A percentile compares a stretch with the other conserved stretches of the same genome.
These are phyloP conservation scores for Ceratocystis cubensis DNA, from an alignment of 2,329 filamentous ascomycete genomes.

Conservation along the genomic window DNA sequence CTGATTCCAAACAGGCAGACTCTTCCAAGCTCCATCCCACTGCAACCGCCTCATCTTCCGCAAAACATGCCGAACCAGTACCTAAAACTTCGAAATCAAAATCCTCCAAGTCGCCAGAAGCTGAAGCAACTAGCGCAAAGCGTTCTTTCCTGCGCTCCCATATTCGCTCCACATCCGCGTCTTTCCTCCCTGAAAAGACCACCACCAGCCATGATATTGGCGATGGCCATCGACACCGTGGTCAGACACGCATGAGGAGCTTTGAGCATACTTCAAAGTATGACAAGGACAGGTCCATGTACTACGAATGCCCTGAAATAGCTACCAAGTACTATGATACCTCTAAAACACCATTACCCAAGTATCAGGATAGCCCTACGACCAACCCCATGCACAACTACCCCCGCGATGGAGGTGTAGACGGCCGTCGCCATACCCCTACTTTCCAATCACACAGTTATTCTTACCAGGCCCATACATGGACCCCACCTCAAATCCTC, in stretches of 20 bases:
- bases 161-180: conserved; percentile 17
- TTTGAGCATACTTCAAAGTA: conserved; percentile 5
- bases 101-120: not conserved
- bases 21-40: conserved; percentile 4
- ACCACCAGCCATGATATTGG: not conserved
- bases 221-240: not conserved
- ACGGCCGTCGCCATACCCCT: not conserved
- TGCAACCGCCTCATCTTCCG: not conserved
- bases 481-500: conserved; percentile 14
- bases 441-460: conserved; percentile 5
- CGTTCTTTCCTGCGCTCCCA: not conserved
- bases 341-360: not conserved
- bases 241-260: conserved; percentile 13
- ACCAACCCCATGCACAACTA: conserved; percentile 8
- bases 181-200: conserved; percentile 8
- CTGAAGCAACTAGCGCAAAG: not conserved
- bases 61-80: not conserved
- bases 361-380: not conserved
- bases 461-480: not conserved
- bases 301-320: not conserved
- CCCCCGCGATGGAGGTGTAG: not conserved
- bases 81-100: not conserved
- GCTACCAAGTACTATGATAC: not conserved
- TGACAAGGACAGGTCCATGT: not conserved
- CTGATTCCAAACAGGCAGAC: conserved; percentile 1